Evolutionary conservation across 148 eudicot genomes (phyloP), one percentile per base, ranked within the genome.

Genomic region (Cornus kousa): DNA sequence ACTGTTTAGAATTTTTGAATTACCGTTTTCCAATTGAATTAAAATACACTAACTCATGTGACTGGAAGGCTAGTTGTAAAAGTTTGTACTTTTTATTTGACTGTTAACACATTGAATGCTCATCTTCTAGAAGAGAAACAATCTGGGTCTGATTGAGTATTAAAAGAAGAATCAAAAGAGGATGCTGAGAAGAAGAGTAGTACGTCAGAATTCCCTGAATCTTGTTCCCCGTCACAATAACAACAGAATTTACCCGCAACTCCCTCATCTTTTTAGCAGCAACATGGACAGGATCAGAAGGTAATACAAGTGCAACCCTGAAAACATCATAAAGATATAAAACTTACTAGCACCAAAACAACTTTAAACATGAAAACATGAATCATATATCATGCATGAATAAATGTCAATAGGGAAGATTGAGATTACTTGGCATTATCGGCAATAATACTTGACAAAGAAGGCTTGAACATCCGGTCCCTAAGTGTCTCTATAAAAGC

Each of bases 381-480:
- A 75, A 9, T 19, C 66, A 24, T 39, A 24, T 39, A 72, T 39
- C 17, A 62, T 13, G 59, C 68, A 80, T 31, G 39, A 43, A 65
- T 28, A 55, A 43, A 82, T 24, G 67, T 24, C 50, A 68, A 55
- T 9, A 53, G 17, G 59, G 8, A 73, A 80, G 70, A 53, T 67
- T 5, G 35, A 66, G 16, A 66, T 74, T 93, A 96, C 99, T 89
- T 96, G 82, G 86, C 57, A 83, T 80, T 87, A 57, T 93, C 99
- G 3, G 91, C 78, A 75, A 96, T 90, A 71, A 96, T 83, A 59
- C 97, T 84, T 71, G 98, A 93, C 82, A 96, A 84, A 71, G 97
- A 83, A 66, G 99, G 99, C 93, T 92, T 93, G 85, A 96, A 92
- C 95, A 96, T 92, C 71, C 94, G 87, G 59, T 96, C 99, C 89